These are phyloP conservation scores for Taiozyma sp. DNA, from an alignment of 1,139 yeast genomes.

Conservation along the genomic window DNA sequence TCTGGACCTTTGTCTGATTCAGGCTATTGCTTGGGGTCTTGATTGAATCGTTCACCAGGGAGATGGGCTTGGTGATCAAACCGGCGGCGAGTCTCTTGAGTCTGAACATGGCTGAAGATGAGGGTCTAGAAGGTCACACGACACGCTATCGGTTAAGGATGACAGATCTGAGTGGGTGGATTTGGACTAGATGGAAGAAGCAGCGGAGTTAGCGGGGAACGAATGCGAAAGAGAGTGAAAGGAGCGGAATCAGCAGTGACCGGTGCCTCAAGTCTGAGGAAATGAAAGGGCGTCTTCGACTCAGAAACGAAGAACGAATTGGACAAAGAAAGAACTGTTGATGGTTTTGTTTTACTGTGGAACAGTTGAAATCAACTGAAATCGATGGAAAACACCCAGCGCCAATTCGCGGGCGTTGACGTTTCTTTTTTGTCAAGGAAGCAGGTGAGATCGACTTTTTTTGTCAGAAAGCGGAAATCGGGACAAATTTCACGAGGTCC, in stretches of 20 bases:
- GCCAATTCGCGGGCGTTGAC: background rate
- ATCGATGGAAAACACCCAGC: background rate
- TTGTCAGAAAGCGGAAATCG: too few relatives aligned
- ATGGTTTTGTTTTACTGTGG: background rate
- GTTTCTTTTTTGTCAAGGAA: background rate
- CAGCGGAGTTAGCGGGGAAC: background rate
- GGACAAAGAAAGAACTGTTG: background rate
- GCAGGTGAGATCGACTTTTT: background rate
- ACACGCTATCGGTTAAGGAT: background rate
- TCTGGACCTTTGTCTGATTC: conserved; percentile 5
- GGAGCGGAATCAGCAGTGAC: background rate
- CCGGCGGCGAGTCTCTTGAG: background rate
- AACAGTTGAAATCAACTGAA: too few relatives aligned
- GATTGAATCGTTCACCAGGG: background rate
- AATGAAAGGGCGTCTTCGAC: too few relatives aligned
- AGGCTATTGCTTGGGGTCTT: background rate
- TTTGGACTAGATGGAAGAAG: background rate
- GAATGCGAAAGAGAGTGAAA: background rate
- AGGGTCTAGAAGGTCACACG: background rate
- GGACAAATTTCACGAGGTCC: too few relatives aligned
- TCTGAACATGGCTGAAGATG: background rate
- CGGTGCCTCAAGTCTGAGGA: background rate
- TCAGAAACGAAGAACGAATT: background rate
- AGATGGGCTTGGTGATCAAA: background rate
- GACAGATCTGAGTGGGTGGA: background rate